Percentiles rank a stretch among this genome's conserved stretches.
phyloP scores from a whole-genome alignment of 441 rosid genomes.

The Erysimum cheiri region DNA sequence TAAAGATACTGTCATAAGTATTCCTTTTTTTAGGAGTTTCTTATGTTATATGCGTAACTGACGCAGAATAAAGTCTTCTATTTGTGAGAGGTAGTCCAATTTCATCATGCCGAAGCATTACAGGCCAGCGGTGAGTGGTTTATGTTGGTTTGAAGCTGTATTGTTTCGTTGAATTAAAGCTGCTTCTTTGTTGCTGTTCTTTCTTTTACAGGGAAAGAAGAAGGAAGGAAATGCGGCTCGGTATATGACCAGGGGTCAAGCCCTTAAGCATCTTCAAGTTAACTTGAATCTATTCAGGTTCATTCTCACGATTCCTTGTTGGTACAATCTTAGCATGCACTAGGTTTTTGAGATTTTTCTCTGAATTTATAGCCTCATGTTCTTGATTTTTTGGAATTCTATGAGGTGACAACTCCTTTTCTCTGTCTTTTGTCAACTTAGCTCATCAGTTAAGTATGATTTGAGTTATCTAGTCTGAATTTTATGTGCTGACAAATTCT shows the following conservation, averaged over 20 bases:
- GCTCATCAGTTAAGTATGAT: background rate
- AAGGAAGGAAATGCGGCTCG: constrained; percentile 90
- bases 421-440: background rate
- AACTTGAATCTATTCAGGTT: constrained; percentile 75
- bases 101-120: constrained; percentile 80
- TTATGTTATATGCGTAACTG: too few relatives aligned
- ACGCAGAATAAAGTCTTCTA: too few relatives aligned
- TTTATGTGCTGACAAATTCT: constrained; percentile 7
- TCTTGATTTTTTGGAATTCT: constrained; percentile 62
- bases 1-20: too few relatives aligned
- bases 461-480: constrained; percentile 2
- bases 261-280: constrained; percentile 81
- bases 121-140: constrained; percentile 74
- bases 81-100: too few relatives aligned
- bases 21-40: too few relatives aligned
- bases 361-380: background rate
- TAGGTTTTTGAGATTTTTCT: background rate
- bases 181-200: background rate
- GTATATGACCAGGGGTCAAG: constrained; percentile 86
- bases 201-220: constrained; percentile 74
- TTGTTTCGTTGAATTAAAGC: background rate
- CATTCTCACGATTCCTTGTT: background rate
- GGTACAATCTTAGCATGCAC: background rate
- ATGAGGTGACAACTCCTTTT: constrained; percentile 59
- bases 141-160: background rate